These are phyloP conservation scores for Globisporangium middletonii DNA, from an alignment of 352 stramenopile species.

Conservation along the genomic window DNA sequence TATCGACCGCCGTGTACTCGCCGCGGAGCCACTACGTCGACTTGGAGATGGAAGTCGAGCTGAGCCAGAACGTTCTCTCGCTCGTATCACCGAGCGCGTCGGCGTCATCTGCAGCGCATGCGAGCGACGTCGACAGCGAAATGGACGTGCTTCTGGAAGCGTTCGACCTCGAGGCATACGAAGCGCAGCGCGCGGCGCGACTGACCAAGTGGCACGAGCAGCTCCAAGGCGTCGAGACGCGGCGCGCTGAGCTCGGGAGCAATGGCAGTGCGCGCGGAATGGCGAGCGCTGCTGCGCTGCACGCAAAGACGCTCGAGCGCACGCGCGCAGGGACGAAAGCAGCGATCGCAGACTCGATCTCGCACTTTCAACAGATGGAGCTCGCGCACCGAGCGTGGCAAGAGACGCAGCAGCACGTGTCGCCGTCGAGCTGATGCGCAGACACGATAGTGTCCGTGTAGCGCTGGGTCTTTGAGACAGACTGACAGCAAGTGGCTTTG, in stretches of 20 bases:
- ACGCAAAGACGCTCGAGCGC: slow-evolving; percentile 19
- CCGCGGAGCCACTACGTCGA: slow-evolving; percentile 27
- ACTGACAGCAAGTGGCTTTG: neutral
- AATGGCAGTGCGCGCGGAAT: slow-evolving; percentile 12
- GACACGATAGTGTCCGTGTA: too few relatives aligned
- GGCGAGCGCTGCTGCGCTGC: slow-evolving; percentile 12
- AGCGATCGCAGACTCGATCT: slow-evolving; percentile 41
- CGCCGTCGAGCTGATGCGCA: neutral
- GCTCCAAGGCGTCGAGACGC: slow-evolving; percentile 37
- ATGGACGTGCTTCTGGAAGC: slow-evolving; percentile 8
- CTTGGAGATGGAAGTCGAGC: slow-evolving; percentile 27
- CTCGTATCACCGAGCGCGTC: neutral
- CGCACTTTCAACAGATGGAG: slow-evolving; percentile 62
- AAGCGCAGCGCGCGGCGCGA: slow-evolving; percentile 35
- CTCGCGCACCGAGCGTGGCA: slow-evolving; percentile 52
- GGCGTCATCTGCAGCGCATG: neutral
- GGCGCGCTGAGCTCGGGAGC: slow-evolving; percentile 29
- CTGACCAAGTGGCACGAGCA: slow-evolving; percentile 49
- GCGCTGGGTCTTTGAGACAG: too few relatives aligned
- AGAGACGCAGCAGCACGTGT: slow-evolving; percentile 21
- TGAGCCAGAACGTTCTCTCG: slow-evolving; percentile 20
- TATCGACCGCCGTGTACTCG: slow-evolving; percentile 14
- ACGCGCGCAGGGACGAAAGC: slow-evolving; percentile 28
- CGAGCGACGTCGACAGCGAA: slow-evolving; percentile 13
- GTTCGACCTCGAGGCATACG: slow-evolving; percentile 30